A percentile compares a stretch with the other conserved stretches of the same genome.
phyloP scores from a whole-genome alignment of 2,329 filamentous ascomycete species.

The Scedosporium boydii region DNA sequence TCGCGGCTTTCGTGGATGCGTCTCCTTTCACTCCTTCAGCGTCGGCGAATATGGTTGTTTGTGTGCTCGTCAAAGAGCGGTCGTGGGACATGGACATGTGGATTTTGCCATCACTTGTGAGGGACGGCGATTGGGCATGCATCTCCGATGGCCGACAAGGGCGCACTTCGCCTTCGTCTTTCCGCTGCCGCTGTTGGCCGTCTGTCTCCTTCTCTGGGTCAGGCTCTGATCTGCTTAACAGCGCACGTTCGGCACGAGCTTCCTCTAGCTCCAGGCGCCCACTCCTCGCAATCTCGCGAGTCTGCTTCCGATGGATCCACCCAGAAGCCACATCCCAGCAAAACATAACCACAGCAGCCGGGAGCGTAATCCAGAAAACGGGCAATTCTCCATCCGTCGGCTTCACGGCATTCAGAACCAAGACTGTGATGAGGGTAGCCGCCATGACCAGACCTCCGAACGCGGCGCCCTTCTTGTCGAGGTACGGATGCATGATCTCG shows the following conservation, averaged over 20 bases:
- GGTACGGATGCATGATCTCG: conserved; percentile 66
- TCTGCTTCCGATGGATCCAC: conserved; percentile 53
- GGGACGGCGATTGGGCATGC: too few relatives aligned
- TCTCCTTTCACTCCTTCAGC: too few relatives aligned
- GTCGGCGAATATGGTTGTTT: too few relatives aligned
- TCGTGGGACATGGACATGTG: too few relatives aligned
- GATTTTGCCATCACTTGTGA: too few relatives aligned
- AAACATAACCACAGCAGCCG: conserved; percentile 59
- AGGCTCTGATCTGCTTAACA: too few relatives aligned
- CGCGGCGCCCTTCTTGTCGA: conserved; percentile 56
- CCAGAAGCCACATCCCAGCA: conserved; percentile 56
- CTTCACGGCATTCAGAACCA: conserved; percentile 55
- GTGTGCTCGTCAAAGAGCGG: too few relatives aligned
- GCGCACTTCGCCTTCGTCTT: too few relatives aligned
- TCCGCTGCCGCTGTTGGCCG: not conserved
- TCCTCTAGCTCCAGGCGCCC: conserved; percentile 28
- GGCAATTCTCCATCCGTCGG: conserved; percentile 38
- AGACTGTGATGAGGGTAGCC: conserved; percentile 53
- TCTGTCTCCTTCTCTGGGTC: not conserved
- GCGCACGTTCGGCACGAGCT: too few relatives aligned
- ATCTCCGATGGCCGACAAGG: too few relatives aligned
- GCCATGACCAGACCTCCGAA: conserved; percentile 60
- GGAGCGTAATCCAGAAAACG: conserved; percentile 61
- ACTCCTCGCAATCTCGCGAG: conserved; percentile 49
- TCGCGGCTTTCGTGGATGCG: too few relatives aligned